These are phyloP conservation scores for Ananas comosus DNA, from an alignment of 176 grass and related monocot species.

Conservation along the genomic window DNA sequence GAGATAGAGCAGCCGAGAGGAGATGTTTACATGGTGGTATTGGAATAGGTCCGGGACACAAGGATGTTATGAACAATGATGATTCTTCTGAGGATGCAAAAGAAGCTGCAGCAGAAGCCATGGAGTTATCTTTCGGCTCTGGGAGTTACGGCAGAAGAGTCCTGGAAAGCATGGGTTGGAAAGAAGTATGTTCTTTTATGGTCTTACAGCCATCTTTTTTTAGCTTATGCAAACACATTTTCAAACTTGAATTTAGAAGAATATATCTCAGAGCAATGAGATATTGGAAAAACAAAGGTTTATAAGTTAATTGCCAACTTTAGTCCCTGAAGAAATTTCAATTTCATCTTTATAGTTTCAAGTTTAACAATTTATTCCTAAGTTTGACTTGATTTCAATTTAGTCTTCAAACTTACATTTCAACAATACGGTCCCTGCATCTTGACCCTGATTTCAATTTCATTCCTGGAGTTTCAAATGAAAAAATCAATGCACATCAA, in stretches of 20 bases:
- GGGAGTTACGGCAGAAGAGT: slow-evolving; percentile 66
- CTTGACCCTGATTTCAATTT: too few species aligned
- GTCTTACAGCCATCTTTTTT: not conserved
- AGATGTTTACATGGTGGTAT: slow-evolving; percentile 53
- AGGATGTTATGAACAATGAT: slow-evolving; percentile 10
- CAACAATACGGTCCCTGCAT: too few species aligned
- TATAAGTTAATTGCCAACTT: too few species aligned
- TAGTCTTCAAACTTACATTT: too few species aligned
- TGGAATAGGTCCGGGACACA: slow-evolving; percentile 69
- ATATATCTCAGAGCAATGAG: too few species aligned
- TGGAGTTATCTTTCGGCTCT: slow-evolving; percentile 36
- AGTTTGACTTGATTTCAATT: too few species aligned
- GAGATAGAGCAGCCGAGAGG: slow-evolving; percentile 84
- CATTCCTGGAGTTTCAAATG: too few species aligned
- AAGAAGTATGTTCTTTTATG: slow-evolving; percentile 39
- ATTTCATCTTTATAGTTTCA: not conserved
- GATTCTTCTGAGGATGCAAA: slow-evolving; percentile 22
- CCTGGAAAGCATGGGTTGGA: slow-evolving; percentile 94
- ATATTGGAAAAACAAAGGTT: too few species aligned
- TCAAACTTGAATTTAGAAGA: not conserved
- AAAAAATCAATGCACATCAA: too few species aligned
- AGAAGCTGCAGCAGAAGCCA: slow-evolving; percentile 38
- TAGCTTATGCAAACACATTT: not conserved
- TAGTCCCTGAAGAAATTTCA: too few species aligned
- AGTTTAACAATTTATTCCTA: too few species aligned